Conservation (phyloP, 1,284 basidiomycete genomes). For the Pseudozyma sp. region DNA sequence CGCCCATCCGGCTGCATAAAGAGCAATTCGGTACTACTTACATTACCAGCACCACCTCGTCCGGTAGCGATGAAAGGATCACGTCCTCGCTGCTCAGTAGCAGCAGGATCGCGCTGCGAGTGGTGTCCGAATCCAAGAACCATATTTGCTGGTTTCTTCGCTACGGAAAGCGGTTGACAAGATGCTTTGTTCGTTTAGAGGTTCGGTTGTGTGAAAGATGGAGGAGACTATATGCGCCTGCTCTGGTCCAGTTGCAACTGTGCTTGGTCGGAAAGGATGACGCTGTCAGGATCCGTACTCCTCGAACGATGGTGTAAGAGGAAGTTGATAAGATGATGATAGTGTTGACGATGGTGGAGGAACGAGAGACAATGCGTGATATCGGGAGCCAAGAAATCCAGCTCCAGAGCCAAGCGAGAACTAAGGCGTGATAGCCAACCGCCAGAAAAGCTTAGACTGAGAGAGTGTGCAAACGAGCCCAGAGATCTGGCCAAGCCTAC, state of each 20-base stretch:
- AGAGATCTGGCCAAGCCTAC: neutral
- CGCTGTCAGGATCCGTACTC: neutral
- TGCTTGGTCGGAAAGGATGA: neutral
- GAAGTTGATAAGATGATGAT: neutral
- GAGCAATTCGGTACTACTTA: conserved; percentile 30
- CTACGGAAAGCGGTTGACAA: no score
- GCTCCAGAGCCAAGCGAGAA: neutral
- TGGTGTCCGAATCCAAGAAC: conserved; percentile 52
- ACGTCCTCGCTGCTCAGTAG: conserved; percentile 54
- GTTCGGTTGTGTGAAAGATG: conserved; percentile 1
- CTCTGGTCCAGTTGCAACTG: neutral
- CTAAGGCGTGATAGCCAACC: no score
- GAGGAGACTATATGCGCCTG: conserved; percentile 3
- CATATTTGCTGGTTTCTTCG: conserved; percentile 20
- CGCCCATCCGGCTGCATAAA: neutral
- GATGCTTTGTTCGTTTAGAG: no score
- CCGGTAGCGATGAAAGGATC: conserved; percentile 59
- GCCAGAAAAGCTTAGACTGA: no score
- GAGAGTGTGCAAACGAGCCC: neutral
- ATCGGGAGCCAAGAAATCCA: neutral
- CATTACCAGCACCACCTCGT: conserved; percentile 64
- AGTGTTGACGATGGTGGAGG: neutral
- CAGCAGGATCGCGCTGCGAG: conserved; percentile 36
- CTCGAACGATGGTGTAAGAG: neutral
- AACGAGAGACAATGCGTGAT: neutral